These are phyloP conservation scores for Coniosporium tulheliwenetii DNA, from an alignment of 2,329 filamentous ascomycete genomes.

Conservation along the genomic window DNA sequence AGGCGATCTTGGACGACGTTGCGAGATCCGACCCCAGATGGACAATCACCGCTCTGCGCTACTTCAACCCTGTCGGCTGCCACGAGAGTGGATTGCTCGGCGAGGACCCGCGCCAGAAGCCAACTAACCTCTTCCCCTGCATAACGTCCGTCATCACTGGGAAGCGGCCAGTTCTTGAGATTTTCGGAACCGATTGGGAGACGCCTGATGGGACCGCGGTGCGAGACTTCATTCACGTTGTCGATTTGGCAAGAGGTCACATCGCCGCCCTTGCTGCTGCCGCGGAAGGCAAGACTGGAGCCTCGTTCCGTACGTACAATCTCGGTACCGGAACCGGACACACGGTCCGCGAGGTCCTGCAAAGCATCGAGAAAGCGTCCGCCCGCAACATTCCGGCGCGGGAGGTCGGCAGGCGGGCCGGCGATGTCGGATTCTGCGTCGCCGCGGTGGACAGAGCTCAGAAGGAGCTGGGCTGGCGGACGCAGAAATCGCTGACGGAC, in stretches of 20 bases:
- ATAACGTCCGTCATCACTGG: slow-evolving; percentile 47
- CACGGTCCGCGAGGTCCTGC: slow-evolving; percentile 25
- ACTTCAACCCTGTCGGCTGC: slow-evolving; percentile 55
- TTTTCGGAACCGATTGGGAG: slow-evolving; percentile 51
- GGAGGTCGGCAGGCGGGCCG: slow-evolving; percentile 20
- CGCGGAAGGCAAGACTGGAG: slow-evolving; percentile 13
- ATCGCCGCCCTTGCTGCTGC: slow-evolving; percentile 38
- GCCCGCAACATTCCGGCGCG: slow-evolving; percentile 17
- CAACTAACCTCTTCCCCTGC: slow-evolving; percentile 50
- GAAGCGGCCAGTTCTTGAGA: slow-evolving; percentile 34
- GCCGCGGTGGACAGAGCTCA: slow-evolving; percentile 22
- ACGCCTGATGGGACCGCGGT: slow-evolving; percentile 50
- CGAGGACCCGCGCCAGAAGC: slow-evolving; percentile 45
- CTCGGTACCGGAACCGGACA: slow-evolving; percentile 26
- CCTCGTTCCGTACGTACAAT: slow-evolving; percentile 24
- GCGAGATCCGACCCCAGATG: slow-evolving; percentile 44
- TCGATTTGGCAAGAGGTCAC: slow-evolving; percentile 48
- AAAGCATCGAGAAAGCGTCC: slow-evolving; percentile 20
- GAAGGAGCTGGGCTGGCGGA: slow-evolving; percentile 21
- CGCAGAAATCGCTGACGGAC: slow-evolving; percentile 19
- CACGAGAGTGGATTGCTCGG: slow-evolving; percentile 47
- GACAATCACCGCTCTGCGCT: slow-evolving; percentile 47
- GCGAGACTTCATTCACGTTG: slow-evolving; percentile 53
- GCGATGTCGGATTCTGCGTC: slow-evolving; percentile 26
- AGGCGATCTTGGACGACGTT: slow-evolving; percentile 48